These are phyloP conservation scores for Lipomyces lipofer DNA, from an alignment of 805 yeast species.

Conservation along the genomic window DNA sequence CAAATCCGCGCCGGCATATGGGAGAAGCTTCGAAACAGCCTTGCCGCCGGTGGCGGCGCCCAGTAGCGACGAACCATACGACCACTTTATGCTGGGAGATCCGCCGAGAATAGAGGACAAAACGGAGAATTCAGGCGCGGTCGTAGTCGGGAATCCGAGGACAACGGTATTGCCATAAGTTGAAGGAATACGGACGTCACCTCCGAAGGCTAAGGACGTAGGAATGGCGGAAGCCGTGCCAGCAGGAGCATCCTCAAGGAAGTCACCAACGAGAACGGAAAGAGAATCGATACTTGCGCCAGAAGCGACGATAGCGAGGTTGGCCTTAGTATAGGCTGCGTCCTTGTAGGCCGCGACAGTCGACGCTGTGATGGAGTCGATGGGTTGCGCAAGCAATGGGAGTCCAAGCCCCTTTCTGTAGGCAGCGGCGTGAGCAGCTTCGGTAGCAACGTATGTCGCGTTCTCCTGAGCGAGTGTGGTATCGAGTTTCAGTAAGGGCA, in stretches of 20 bases:
- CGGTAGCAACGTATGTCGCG: constrained; percentile 65
- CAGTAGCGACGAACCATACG: constrained; percentile 52
- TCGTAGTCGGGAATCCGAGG: constrained; percentile 75
- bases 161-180: constrained; percentile 69
- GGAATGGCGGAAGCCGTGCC: constrained; percentile 53
- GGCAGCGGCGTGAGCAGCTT: constrained; percentile 73
- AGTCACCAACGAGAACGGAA: constrained; percentile 62
- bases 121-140: constrained; percentile 65
- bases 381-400: constrained; percentile 73
- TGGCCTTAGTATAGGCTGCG: constrained; percentile 65
- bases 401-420: constrained; percentile 88
- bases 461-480: constrained; percentile 51
- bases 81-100: constrained; percentile 54
- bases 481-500: constrained; percentile 75
- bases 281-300: constrained; percentile 77
- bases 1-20: constrained; percentile 78
- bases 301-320: constrained; percentile 68
- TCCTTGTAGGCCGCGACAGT: constrained; percentile 68
- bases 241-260: constrained; percentile 52
- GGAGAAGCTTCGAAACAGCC: constrained; percentile 53
- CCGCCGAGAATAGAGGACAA: constrained; percentile 65
- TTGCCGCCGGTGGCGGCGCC: constrained; percentile 46
- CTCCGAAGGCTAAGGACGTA: constrained; percentile 53
- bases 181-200: constrained; percentile 63
- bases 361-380: constrained; percentile 55